Percentiles rank a stretch among this genome's conserved stretches.
phyloP scores from a whole-genome alignment of 169 alveolate genomes.

The Plasmodium falciparum region DNA sequence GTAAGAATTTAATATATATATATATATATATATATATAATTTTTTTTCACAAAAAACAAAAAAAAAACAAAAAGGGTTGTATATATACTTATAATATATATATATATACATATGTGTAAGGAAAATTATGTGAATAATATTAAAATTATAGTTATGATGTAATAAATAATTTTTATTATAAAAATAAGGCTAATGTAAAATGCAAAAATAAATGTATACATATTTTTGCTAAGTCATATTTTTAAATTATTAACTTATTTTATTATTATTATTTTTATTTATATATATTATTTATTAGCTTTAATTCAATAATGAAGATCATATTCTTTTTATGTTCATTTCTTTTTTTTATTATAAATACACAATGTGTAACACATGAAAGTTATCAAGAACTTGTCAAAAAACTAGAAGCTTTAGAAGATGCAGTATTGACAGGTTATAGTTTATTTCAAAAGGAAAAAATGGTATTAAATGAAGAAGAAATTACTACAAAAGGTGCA shows the following conservation, averaged over 20 bases:
- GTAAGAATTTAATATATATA: too few relatives aligned
- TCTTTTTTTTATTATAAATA: conserved; percentile 33
- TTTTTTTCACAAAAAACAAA: too few relatives aligned
- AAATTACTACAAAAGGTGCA: neutral
- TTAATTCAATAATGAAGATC: conserved; percentile 54
- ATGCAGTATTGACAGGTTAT: conserved; percentile 18
- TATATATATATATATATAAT: too few relatives aligned
- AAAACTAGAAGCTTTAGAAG: conserved; percentile 31
- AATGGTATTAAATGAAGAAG: neutral
- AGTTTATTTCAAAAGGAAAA: conserved; percentile 41
- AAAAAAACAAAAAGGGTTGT: too few relatives aligned
- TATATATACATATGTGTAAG: too few relatives aligned
- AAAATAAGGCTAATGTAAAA: conserved; percentile 17
- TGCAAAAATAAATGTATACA: neutral
- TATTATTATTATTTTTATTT: neutral
- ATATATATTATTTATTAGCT: neutral
- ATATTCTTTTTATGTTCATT: conserved; percentile 28
- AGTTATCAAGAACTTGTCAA: conserved; percentile 18
- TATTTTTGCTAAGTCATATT: too few relatives aligned
- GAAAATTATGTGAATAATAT: neutral
- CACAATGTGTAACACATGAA: conserved; percentile 16
- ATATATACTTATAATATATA: too few relatives aligned
- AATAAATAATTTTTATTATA: neutral
- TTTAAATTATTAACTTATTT: neutral
- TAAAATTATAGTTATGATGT: conserved; percentile 28